Evolutionary conservation across 495 filamentous ascomycete species (phyloP).

Genomic region (Penicillium ucsense): DNA sequence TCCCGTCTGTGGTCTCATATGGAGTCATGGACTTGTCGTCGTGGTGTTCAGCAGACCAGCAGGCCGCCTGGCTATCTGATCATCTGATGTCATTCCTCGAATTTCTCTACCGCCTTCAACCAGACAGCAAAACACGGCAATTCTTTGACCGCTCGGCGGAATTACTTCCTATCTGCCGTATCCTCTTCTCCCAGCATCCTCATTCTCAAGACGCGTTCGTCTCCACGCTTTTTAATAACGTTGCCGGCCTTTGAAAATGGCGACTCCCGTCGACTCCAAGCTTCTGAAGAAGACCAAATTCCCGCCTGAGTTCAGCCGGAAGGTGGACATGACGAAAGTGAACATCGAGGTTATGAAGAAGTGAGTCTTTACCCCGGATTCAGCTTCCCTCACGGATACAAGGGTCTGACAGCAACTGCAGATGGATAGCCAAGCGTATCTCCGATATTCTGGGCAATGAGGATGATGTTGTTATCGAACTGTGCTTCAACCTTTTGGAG

Average conservation of each 20-base stretch:
- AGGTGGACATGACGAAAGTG: constrained; percentile 96
- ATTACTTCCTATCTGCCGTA: background rate
- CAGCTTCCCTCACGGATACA: background rate
- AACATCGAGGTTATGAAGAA: constrained; percentile 97
- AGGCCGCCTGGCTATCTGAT: too few species aligned
- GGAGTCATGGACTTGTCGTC: too few species aligned
- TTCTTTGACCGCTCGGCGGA: background rate
- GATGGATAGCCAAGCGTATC: constrained; percentile 87
- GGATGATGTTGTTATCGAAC: constrained; percentile 90
- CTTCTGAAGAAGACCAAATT: constrained; percentile 85
- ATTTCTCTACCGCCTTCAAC: background rate
- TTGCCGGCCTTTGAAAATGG: constrained; percentile 41
- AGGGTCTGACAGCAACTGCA: constrained; percentile 19
- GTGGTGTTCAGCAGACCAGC: too few species aligned
- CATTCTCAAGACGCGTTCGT: background rate
- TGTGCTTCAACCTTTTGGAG: constrained; percentile 84
- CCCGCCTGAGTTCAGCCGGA: constrained; percentile 83
- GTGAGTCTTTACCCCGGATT: constrained; percentile 36
- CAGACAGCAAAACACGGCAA: background rate
- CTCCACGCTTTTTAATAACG: background rate
- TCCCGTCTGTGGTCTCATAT: too few species aligned
- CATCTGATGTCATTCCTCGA: too few species aligned
- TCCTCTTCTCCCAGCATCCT: background rate
- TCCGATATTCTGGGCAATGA: constrained; percentile 80
- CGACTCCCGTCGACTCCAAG: constrained; percentile 72